Conservation (phyloP, 768 basidiomycete species). For the Podaxis carcinomalis region DNA sequence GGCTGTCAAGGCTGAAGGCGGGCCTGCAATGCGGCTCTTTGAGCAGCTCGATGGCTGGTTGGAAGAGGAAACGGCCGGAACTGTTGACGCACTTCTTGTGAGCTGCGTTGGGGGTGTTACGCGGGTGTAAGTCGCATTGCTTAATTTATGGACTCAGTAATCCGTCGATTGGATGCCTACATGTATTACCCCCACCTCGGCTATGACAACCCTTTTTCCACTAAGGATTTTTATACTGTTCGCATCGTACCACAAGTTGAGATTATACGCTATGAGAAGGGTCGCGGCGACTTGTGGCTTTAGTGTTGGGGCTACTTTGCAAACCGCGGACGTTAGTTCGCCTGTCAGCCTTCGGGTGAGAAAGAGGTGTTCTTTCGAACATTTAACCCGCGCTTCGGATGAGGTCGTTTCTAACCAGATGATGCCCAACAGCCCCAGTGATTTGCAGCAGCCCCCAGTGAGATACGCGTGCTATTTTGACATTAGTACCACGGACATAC, state of each 20-base stretch:
- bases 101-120: conserved; percentile 67
- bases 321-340: neutral
- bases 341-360: neutral
- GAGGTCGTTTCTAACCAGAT: neutral
- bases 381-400: neutral
- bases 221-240: neutral
- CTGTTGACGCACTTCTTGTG: conserved; percentile 64
- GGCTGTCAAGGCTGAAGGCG: conserved; percentile 42
- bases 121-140: conserved; percentile 24
- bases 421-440: neutral
- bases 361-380: neutral
- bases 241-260: neutral
- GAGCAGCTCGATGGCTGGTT: conserved; percentile 74
- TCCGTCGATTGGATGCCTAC: neutral
- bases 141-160: conserved; percentile 4
- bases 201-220: neutral
- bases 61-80: conserved; percentile 53
- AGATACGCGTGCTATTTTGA: neutral
- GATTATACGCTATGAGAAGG: neutral
- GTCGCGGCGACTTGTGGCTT: neutral
- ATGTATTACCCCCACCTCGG: neutral
- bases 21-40: conserved; percentile 69
- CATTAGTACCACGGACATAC: conserved; percentile 2
- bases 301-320: neutral
- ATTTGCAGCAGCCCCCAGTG: neutral